Conservation (phyloP, 2,329 filamentous ascomycete genomes). For the Fusarium sp. region DNA sequence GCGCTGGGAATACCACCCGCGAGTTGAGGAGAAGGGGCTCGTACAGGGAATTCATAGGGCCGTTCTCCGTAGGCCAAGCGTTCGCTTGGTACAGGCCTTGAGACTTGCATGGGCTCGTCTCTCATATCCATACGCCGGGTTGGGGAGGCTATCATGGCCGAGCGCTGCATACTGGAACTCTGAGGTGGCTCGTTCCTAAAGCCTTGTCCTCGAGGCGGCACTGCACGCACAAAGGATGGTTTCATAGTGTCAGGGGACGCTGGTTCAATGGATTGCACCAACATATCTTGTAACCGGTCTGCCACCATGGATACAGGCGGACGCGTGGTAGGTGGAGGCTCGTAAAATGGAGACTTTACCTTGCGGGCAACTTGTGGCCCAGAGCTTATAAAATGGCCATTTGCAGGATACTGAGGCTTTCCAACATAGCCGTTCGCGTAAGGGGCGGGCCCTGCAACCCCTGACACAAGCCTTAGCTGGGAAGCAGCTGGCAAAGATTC, state of each 20-base stretch:
- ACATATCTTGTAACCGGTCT: slow-evolving; percentile 55
- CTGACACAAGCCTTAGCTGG: slow-evolving; percentile 36
- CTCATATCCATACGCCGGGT: slow-evolving; percentile 30
- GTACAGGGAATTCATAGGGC: slow-evolving; percentile 23
- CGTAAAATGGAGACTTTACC: slow-evolving; percentile 46
- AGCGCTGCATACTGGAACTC: slow-evolving; percentile 38
- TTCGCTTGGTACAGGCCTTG: slow-evolving; percentile 34
- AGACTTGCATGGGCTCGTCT: slow-evolving; percentile 34
- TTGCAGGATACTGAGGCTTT: slow-evolving; percentile 36
- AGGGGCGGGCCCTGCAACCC: slow-evolving; percentile 41
- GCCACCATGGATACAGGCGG: slow-evolving; percentile 32
- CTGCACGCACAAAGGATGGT: slow-evolving; percentile 52
- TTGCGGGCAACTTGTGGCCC: slow-evolving; percentile 43
- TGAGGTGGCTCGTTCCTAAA: slow-evolving; percentile 38
- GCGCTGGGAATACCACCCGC: slow-evolving; percentile 13
- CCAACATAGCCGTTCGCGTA: slow-evolving; percentile 49
- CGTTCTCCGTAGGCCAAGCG: slow-evolving; percentile 18
- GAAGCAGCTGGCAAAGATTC: slow-evolving; percentile 37
- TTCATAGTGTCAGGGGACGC: slow-evolving; percentile 53
- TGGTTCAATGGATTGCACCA: slow-evolving; percentile 62
- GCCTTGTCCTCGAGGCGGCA: slow-evolving; percentile 48
- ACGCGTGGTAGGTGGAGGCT: slow-evolving; percentile 37
- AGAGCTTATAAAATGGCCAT: slow-evolving; percentile 32
- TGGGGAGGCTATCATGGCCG: slow-evolving; percentile 38
- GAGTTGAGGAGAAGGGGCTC: slow-evolving; percentile 21